These are phyloP conservation scores for Yamadazyma akitaensis DNA, from an alignment of 805 yeast species.

Conservation along the genomic window DNA sequence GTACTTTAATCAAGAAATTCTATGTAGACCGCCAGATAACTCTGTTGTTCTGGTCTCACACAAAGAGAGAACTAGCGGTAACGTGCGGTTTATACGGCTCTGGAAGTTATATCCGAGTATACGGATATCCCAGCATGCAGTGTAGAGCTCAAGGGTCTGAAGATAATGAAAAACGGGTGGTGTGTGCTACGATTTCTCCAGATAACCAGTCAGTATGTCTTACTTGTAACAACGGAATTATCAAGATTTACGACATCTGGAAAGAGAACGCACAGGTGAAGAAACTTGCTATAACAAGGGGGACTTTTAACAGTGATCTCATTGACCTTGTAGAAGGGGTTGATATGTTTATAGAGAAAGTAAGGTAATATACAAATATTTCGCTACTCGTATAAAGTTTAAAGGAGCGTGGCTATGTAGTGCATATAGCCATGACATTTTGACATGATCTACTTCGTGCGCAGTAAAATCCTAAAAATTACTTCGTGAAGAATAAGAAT, in stretches of 20 bases:
- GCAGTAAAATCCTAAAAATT: too few relatives aligned
- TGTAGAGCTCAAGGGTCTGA: constrained; percentile 49
- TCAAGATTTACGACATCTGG: constrained; percentile 71
- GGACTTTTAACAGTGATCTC: constrained; percentile 20
- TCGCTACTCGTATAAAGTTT: too few relatives aligned
- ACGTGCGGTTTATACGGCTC: constrained; percentile 78
- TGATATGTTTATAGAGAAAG: constrained; percentile 12
- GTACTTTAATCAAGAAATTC: constrained; percentile 59
- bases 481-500: too few relatives aligned
- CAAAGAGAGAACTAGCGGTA: constrained; percentile 62
- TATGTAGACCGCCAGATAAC: constrained; percentile 75
- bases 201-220: constrained; percentile 61
- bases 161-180: constrained; percentile 50
- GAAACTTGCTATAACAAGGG: neutral
- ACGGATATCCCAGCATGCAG: constrained; percentile 63
- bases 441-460: too few relatives aligned
- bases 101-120: constrained; percentile 55
- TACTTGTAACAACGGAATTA: constrained; percentile 75
- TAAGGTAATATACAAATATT: neutral
- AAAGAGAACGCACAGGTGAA: neutral
- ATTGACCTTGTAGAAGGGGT: constrained; percentile 59
- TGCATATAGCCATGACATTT: neutral
- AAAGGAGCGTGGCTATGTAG: neutral
- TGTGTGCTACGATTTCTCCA: constrained; percentile 68
- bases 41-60: constrained; percentile 70